Evolutionary conservation across 257 asterid species (phyloP).

Genomic region (Eustoma russellianum): DNA sequence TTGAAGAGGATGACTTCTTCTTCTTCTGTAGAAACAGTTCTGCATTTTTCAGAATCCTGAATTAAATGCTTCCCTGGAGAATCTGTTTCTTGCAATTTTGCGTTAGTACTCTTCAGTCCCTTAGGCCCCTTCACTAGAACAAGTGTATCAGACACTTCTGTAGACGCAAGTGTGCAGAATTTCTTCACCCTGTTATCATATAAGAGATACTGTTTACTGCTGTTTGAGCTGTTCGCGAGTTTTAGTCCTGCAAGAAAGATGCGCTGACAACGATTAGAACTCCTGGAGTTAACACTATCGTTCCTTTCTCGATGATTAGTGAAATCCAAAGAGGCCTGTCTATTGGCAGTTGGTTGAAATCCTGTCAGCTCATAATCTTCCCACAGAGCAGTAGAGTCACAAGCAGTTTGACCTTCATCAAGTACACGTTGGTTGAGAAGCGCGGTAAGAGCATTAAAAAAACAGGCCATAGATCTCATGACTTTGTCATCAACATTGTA

Average conservation of each 20-base stretch:
- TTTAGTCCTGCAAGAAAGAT: constrained; percentile 34
- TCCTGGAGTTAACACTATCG: constrained; percentile 18
- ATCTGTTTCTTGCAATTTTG: constrained; percentile 8
- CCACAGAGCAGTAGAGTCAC: constrained; percentile 54
- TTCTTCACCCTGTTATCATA: constrained; percentile 15
- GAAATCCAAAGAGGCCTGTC: constrained; percentile 52
- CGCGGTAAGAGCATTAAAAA: constrained; percentile 40
- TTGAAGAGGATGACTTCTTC: constrained; percentile 85
- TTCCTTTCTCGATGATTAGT: constrained; percentile 27
- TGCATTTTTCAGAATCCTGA: constrained; percentile 6
- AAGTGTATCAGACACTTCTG: constrained; percentile 7
- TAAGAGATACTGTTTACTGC: constrained; percentile 19
- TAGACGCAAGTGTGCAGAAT: constrained; percentile 10
- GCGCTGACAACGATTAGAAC: constrained; percentile 33
- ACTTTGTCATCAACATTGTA: constrained; percentile 45
- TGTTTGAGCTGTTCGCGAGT: constrained; percentile 21
- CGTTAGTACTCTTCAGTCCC: constrained; percentile 5
- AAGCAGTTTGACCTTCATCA: constrained; percentile 11
- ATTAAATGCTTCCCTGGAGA: constrained; percentile 3
- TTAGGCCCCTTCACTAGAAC: constrained; percentile 9
- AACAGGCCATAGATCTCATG: constrained; percentile 45
- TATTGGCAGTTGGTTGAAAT: constrained; percentile 40
- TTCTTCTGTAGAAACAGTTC: constrained; percentile 19
- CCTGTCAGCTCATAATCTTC: constrained; percentile 90
- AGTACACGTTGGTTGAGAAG: constrained; percentile 38